phyloP scores from a whole-genome alignment of 2,329 filamentous ascomycete genomes.

The Neodidymelliopsis sp. region DNA sequence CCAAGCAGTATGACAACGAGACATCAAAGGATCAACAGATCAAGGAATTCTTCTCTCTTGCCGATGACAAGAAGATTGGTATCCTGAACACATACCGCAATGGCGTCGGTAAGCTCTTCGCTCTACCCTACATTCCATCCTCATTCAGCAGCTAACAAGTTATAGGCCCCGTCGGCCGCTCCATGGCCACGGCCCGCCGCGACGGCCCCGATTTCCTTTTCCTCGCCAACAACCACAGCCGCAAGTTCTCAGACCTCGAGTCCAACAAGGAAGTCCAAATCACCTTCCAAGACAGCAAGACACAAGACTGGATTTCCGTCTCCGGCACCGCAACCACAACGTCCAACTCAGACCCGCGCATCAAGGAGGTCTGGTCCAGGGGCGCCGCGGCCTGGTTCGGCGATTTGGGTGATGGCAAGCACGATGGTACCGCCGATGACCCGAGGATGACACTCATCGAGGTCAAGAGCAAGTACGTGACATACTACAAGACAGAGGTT shows the following conservation, averaged over 20 bases:
- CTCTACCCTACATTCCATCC: slow-evolving; percentile 1
- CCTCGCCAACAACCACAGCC: slow-evolving; percentile 56
- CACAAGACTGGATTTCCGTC: slow-evolving; percentile 58
- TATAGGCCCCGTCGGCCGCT: slow-evolving; percentile 52
- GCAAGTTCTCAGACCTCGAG: slow-evolving; percentile 57
- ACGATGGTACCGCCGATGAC: slow-evolving; percentile 56
- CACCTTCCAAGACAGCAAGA: slow-evolving; percentile 56
- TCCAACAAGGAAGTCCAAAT: slow-evolving; percentile 54
- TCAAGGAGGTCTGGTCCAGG: slow-evolving; percentile 57
- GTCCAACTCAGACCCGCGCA: slow-evolving; percentile 55
- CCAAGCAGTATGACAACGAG: slow-evolving; percentile 58
- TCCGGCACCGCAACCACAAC: slow-evolving; percentile 53
- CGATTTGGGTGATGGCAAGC: slow-evolving; percentile 58
- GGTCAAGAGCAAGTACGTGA: slow-evolving; percentile 50
- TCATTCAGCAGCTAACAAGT: slow-evolving; percentile 6
- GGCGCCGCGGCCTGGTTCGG: slow-evolving; percentile 58
- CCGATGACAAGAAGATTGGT: slow-evolving; percentile 56
- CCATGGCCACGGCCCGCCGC: slow-evolving; percentile 65
- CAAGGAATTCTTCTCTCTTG: slow-evolving; percentile 57
- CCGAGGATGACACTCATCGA: slow-evolving; percentile 56
- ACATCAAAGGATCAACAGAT: slow-evolving; percentile 56
- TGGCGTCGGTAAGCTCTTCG: slow-evolving; percentile 44
- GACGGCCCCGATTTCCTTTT: slow-evolving; percentile 60
- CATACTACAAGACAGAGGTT: slow-evolving; percentile 50
- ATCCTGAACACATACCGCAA: slow-evolving; percentile 53